phyloP scores from a whole-genome alignment of 805 yeast species.

The Kregervanrija pseudodelftensis region DNA sequence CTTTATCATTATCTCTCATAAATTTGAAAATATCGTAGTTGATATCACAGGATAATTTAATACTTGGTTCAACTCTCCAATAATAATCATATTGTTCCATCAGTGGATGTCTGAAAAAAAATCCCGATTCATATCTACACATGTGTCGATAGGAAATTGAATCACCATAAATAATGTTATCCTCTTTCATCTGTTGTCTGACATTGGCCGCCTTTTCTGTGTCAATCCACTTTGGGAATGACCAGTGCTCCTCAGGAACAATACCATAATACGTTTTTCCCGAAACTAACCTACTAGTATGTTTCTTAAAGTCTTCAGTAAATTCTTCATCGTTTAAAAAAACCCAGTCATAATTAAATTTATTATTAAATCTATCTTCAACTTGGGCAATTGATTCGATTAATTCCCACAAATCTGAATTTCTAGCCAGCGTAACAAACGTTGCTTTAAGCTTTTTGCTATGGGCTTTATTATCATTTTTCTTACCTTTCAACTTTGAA shows the following conservation, averaged over 20 bases:
- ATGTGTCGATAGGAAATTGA: slow-evolving; percentile 70
- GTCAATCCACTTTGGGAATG: slow-evolving; percentile 79
- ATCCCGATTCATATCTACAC: slow-evolving; percentile 88
- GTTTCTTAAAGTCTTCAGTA: slow-evolving; percentile 65
- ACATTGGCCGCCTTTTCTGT: slow-evolving; percentile 49
- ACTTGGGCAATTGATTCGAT: slow-evolving; percentile 61
- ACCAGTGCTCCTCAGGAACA: slow-evolving; percentile 80
- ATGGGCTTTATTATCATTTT: no score
- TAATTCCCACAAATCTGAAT: slow-evolving; percentile 54
- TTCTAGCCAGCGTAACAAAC: slow-evolving; percentile 72
- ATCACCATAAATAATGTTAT: slow-evolving; percentile 53
- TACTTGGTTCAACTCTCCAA: slow-evolving; percentile 91
- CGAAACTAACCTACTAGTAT: slow-evolving; percentile 59
- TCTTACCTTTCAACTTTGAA: no score
- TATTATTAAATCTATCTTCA: slow-evolving; percentile 81
- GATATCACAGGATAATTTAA: slow-evolving; percentile 72
- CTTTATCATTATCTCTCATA: slow-evolving; percentile 68
- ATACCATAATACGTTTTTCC: slow-evolving; percentile 73
- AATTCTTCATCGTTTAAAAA: slow-evolving; percentile 84
- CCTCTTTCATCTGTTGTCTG: slow-evolving; percentile 43
- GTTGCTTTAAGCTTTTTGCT: slow-evolving; percentile 56
- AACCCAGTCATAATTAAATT: slow-evolving; percentile 88
- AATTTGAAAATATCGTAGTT: slow-evolving; percentile 71
- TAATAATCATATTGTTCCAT: slow-evolving; percentile 76
- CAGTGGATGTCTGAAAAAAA: slow-evolving; percentile 70